Evolutionary conservation across 2,329 filamentous ascomycete genomes (phyloP).

Genomic region (Colletotrichum orchidophilum): DNA sequence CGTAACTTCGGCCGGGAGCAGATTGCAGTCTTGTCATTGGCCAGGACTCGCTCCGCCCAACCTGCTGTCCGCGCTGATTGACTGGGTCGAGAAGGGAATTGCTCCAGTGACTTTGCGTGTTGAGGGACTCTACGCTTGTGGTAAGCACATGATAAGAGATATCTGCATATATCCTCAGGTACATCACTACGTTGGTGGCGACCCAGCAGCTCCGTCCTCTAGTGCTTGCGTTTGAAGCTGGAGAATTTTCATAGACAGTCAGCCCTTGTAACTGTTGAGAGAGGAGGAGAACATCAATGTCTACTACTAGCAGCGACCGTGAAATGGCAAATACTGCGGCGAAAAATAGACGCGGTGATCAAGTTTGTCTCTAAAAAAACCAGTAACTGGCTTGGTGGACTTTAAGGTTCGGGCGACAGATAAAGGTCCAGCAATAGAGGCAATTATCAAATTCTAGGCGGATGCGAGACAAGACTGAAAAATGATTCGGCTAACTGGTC

Average conservation of each 20-base stretch:
- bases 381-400: no score
- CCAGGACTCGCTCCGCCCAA: background rate
- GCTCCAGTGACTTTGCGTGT: background rate
- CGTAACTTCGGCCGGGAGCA: conserved; percentile 61
- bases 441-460: no score
- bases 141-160: background rate
- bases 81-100: conserved; percentile 48
- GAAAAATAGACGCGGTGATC: no score
- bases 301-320: background rate
- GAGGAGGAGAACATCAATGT: background rate
- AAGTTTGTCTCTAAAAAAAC: no score
- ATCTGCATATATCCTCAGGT: conserved; percentile 6
- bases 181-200: background rate
- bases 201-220: background rate
- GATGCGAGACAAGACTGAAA: no score
- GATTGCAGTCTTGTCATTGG: conserved; percentile 53
- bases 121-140: background rate
- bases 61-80: conserved; percentile 45
- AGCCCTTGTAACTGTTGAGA: no score
- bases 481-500: no score
- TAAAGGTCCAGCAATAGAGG: no score
- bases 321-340: no score
- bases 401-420: no score
- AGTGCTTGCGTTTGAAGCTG: background rate
- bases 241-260: background rate